phyloP scores from a whole-genome alignment of 1,139 yeast genomes.

The Trichomonascaceae sp. region DNA sequence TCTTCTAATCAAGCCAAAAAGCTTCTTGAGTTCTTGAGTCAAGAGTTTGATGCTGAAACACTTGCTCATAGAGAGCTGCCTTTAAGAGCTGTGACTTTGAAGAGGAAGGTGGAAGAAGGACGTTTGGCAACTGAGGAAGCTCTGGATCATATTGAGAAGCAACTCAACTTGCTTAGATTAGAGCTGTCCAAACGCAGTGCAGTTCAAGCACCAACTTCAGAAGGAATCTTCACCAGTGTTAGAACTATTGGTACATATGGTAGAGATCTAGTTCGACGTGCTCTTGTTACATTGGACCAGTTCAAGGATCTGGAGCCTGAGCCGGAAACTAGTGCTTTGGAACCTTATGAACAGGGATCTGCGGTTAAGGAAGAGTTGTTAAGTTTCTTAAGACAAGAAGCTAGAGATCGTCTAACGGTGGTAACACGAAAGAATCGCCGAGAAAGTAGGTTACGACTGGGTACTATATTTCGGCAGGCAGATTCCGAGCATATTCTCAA shows the following conservation, averaged over 20 bases:
- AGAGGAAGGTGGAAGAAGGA: constrained; percentile 14
- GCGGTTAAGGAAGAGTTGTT: not conserved
- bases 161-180: constrained; percentile 18
- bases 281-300: not conserved
- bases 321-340: not conserved
- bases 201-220: constrained; percentile 13
- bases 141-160: constrained; percentile 15
- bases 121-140: not conserved
- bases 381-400: not conserved
- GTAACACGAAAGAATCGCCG: constrained; percentile 3
- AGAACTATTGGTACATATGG: constrained; percentile 2
- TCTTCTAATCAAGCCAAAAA: constrained; percentile 11
- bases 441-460: not conserved
- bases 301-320: not conserved
- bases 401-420: constrained; percentile 3
- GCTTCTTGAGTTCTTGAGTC: constrained; percentile 16
- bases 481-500: not conserved
- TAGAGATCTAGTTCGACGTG: constrained; percentile 8
- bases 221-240: constrained; percentile 13
- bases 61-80: constrained; percentile 21
- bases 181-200: constrained; percentile 16
- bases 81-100: constrained; percentile 24
- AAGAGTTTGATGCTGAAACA: constrained; percentile 18
- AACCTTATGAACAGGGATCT: constrained; percentile 5
- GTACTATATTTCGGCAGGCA: not conserved